Evolutionary conservation across 192 early-diverging fungal species (phyloP).

Genomic region (Phycomyces blakesleeanus): DNA sequence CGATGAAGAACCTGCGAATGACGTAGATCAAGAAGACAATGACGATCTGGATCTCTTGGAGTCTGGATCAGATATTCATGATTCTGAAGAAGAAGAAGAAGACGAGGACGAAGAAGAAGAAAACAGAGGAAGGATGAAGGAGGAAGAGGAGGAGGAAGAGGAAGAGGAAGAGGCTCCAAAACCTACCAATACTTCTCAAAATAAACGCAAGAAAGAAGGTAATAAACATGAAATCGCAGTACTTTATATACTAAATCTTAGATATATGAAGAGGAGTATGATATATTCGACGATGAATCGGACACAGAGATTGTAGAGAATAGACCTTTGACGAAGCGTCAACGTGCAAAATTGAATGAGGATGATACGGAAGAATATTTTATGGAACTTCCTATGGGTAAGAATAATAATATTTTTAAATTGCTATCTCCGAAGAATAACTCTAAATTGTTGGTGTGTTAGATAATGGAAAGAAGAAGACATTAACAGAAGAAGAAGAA

Average conservation of each 20-base stretch:
- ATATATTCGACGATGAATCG: slow-evolving; percentile 12
- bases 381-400: slow-evolving; percentile 66
- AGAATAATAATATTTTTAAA: neutral
- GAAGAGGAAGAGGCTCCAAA: neutral
- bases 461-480: slow-evolving; percentile 61
- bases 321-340: slow-evolving; percentile 64
- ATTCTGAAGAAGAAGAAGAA: slow-evolving; percentile 15
- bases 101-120: slow-evolving; percentile 8
- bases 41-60: slow-evolving; percentile 9
- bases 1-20: slow-evolving; percentile 18
- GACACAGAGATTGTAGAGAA: slow-evolving; percentile 27
- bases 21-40: slow-evolving; percentile 7
- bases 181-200: neutral
- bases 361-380: slow-evolving; percentile 53
- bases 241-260: slow-evolving; percentile 8
- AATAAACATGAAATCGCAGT: neutral
- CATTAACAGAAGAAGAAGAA: slow-evolving; percentile 66
- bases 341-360: slow-evolving; percentile 61
- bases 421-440: no score
- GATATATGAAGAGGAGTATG: slow-evolving; percentile 6
- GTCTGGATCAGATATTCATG: slow-evolving; percentile 5
- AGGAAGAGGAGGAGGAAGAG: slow-evolving; percentile 3
- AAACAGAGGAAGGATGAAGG: neutral
- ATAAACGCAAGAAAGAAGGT: neutral
- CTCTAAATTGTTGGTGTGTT: neutral